Evolutionary conservation across 345 rosid genomes (phyloP).

Genomic region (Carallia brachiata): DNA sequence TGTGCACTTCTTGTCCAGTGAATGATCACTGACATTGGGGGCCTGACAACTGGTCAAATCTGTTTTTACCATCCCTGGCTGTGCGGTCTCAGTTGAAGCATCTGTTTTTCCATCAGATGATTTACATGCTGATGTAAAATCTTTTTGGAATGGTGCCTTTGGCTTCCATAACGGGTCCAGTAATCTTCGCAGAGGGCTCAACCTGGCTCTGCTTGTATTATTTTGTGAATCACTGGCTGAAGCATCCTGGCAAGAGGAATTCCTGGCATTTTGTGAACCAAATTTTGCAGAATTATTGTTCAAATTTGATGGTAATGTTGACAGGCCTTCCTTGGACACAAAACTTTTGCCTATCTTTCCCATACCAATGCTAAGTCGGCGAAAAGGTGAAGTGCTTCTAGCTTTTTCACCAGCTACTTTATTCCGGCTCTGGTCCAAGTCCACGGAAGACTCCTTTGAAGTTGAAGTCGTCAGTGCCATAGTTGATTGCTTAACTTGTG

Average conservation of each 20-base stretch:
- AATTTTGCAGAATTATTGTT: constrained; percentile 37
- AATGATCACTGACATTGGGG: constrained; percentile 34
- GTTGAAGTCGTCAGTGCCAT: constrained; percentile 3
- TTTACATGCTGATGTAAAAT: constrained; percentile 30
- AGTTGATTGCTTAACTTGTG: constrained; percentile 30
- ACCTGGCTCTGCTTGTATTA: constrained; percentile 50
- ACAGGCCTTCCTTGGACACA: constrained; percentile 35
- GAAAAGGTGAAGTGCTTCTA: constrained; percentile 78
- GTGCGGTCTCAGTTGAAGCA: constrained; percentile 15
- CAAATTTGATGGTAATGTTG: constrained; percentile 27
- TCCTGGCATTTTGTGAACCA: constrained; percentile 35
- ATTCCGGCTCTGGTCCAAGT: constrained; percentile 28
- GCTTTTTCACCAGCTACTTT: constrained; percentile 47
- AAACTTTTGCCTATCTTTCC: constrained; percentile 56
- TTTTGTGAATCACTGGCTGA: constrained; percentile 30
- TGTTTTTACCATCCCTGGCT: constrained; percentile 40
- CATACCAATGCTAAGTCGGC: constrained; percentile 53
- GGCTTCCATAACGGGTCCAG: constrained; percentile 75
- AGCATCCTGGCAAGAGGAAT: constrained; percentile 35
- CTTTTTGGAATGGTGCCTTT: constrained; percentile 43
- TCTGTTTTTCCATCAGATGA: constrained; percentile 5
- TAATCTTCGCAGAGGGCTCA: constrained; percentile 84
- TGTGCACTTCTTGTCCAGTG: constrained; percentile 28
- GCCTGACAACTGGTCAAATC: constrained; percentile 36
- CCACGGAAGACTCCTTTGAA: constrained; percentile 24